These are phyloP conservation scores for Fusarium nygamai DNA, from an alignment of 2,329 filamentous ascomycete genomes.

Conservation along the genomic window DNA sequence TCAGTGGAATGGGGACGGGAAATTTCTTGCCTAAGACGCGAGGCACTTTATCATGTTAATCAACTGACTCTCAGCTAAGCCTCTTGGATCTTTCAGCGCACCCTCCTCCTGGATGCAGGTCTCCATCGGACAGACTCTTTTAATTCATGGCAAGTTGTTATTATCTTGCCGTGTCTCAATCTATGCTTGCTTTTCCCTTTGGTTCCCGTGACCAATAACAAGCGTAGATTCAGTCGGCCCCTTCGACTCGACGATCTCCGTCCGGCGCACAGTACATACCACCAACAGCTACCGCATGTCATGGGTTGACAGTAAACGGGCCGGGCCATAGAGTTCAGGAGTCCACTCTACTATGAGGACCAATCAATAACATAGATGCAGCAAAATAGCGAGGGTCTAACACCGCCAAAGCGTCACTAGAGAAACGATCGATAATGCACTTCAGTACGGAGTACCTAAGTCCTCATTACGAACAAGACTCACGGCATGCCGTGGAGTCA, in stretches of 20 bases:
- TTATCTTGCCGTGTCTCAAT: not conserved
- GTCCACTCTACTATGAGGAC: conserved; percentile 10
- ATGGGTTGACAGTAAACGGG: conserved; percentile 36
- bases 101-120: not conserved
- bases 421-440: not conserved
- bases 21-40: not conserved
- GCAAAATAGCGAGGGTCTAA: not conserved
- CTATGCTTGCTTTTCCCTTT: conserved; percentile 1
- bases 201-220: not conserved
- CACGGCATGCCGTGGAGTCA: not conserved
- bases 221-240: conserved; percentile 15
- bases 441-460: not conserved
- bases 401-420: not conserved
- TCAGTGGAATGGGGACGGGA: not conserved
- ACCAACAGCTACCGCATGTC: conserved; percentile 19
- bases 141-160: not conserved
- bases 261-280: not conserved
- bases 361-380: not conserved
- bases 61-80: not conserved
- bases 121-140: not conserved
- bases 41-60: not conserved
- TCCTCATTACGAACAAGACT: not conserved
- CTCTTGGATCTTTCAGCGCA: not conserved
- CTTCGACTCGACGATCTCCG: conserved; percentile 18
- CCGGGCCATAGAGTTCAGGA: conserved; percentile 37